Percentiles rank a stretch among this genome's conserved stretches.
Evolutionary conservation across 345 rosid species (phyloP).

Genomic region (Lepidium sativum): DNA sequence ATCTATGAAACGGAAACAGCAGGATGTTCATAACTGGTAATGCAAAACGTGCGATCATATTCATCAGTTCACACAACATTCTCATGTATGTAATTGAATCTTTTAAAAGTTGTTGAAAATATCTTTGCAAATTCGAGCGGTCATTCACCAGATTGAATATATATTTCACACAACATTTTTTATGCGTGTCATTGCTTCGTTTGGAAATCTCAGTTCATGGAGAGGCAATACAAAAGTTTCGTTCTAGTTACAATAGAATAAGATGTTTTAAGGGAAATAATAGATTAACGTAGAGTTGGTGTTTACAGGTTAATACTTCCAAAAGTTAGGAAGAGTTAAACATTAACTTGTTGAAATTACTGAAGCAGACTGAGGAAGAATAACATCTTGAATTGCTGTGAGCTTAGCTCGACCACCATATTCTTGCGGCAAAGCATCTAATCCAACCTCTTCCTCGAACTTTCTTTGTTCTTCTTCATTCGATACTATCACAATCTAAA

Average conservation of each 20-base stretch:
- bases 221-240: background rate
- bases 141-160: background rate
- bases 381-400: constrained; percentile 50
- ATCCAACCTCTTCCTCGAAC: constrained; percentile 43
- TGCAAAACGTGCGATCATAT: background rate
- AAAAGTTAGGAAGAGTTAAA: background rate
- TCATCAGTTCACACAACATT: background rate
- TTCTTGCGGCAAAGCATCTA: constrained; percentile 58
- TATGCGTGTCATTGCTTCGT: too few relatives aligned
- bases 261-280: background rate
- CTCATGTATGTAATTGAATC: background rate
- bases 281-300: background rate
- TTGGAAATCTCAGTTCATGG: background rate
- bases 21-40: background rate
- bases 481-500: constrained; percentile 58
- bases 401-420: constrained; percentile 69
- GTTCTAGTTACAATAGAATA: background rate
- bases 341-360: background rate
- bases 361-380: constrained; percentile 29
- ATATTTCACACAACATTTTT: constrained; percentile 1
- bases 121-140: too few relatives aligned
- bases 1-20: background rate
- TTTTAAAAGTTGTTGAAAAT: too few relatives aligned
- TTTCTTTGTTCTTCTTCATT: constrained; percentile 43
- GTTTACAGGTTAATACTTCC: background rate